Evolutionary conservation across 202 grass and related monocot genomes (phyloP), one percentile per base, ranked within the genome.

Genomic region (Bolboschoenoplectus hybrid): DNA sequence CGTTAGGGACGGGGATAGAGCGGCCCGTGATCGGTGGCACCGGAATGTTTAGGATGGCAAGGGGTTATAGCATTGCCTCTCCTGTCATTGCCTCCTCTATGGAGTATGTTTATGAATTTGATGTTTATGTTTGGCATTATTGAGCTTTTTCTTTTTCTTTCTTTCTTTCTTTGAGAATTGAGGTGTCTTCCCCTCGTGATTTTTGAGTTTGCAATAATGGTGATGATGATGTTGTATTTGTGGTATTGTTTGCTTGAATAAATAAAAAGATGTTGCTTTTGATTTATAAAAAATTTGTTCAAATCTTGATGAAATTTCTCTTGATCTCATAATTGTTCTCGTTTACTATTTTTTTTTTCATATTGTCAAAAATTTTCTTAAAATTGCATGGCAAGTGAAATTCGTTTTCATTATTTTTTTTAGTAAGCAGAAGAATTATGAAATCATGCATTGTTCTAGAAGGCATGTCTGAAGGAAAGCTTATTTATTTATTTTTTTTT

Each of bases 101-200:
- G 13, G 58, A 61, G 52, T 82, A 46, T 63, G 39, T 82, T 32
- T 81, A 63, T 63, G 79, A 81, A 46, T 45, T 13, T 20, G 40
- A 81, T 63, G 39, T 64, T n/a, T 82, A 82, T 63, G 43, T 82
- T 45, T 82, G 38, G 38, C 79, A 82, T 17, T 46, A 71, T n/a
- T 69, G 34, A 69, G 13, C 13, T 43, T 7, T 9, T 8, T 71
- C 17, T 46, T 7, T 19, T 45, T 45, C 41, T 45, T 71, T 26
- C 26, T 26, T 26, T 26, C 26, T 26, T 26, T 26, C 26, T 26
- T 26, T 26, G 26, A 26, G 26, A 26, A 26, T 26, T 71, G 5
- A 8, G 40, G 16, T 71, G 14, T 46, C 13, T 16, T 71, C 13
- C 14, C 1, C 3, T 39, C 0, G 6, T 38, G 9, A 9, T 62